Conservation (phyloP, 805 yeast genomes). For the Phaffomyces antillensis region DNA sequence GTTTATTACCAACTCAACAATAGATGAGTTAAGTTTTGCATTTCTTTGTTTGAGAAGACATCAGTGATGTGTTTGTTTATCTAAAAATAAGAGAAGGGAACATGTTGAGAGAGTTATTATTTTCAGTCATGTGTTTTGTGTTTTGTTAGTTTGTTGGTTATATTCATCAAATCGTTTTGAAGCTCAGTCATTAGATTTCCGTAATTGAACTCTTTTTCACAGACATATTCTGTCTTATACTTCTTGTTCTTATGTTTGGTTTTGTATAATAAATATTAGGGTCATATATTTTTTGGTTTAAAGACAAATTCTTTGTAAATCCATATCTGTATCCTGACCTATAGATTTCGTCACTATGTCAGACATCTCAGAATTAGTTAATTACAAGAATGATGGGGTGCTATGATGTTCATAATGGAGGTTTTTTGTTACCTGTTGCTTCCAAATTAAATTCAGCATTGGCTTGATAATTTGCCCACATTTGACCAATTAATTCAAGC, state of each 20-base stretch:
- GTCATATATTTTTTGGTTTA: neutral
- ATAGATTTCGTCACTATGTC: neutral
- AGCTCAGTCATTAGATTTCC: no score
- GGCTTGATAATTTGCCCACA: conserved; percentile 73
- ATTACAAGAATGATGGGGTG: neutral
- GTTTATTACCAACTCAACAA: conserved; percentile 80
- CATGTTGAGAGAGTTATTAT: no score
- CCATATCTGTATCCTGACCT: neutral
- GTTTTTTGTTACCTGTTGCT: conserved; percentile 55
- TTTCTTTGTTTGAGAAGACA: no score
- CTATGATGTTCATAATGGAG: conserved; percentile 30
- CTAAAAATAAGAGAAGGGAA: no score
- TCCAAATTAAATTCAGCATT: conserved; percentile 65
- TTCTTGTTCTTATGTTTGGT: neutral
- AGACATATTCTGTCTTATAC: neutral
- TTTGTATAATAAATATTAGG: conserved; percentile 2
- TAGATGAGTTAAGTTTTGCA: conserved; percentile 9
- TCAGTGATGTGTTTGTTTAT: no score
- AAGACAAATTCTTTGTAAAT: neutral
- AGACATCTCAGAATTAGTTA: neutral
- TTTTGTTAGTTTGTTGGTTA: no score
- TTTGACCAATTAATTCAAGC: conserved; percentile 61
- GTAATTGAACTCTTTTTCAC: no score
- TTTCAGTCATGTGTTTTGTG: no score
- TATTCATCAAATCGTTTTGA: no score